Evolutionary conservation across 2,329 filamentous ascomycete species (phyloP), one percentile per base, ranked within the genome.

Genomic region (Nothophoma quercina): DNA sequence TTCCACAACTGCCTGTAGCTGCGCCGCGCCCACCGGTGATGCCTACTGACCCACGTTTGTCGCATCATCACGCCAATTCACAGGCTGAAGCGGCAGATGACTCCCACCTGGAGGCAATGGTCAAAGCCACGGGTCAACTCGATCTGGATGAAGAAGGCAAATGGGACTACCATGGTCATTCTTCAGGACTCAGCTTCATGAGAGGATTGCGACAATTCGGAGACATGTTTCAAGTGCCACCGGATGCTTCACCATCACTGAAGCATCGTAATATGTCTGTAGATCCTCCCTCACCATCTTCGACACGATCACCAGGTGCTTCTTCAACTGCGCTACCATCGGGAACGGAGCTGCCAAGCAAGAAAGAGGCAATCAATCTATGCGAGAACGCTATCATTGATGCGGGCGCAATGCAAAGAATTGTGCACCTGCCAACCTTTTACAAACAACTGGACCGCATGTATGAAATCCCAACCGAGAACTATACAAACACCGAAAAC

Each of bases 91-190:
- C 73, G 8, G 65, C 75, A 41, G 75, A 78, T 36, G 82, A 82
- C 23, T 82, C 87, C 85, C 85, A 93, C 59, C 80, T 99, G 21
- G 88, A 93, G 69, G 96, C 93, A 22, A 98, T 99, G 93, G 92
- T 98, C 51, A 90, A 93, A 69, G 90, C 90, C 33, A 91, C 93
- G 2, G 95, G 93, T 28, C 90, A 93, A 70, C 82, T 99, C 15
- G 93, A 98, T 67, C 82, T 98, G 26, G 92, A 96, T 65, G 93
- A 98, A 63, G 86, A 88, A 64, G 93, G 93, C 33, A 87, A 95
- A 64, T 96, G 92, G 87, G 93, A 98, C 74, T 99, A 96, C 67
- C 91, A 96, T 69, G 95, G 95, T 39, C 89, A 90, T 59, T 97
- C 93, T 0, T 98, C 95, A 0, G 93, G 93, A 2, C 84, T 93